Evolutionary conservation across 2,329 filamentous ascomycete species (phyloP).

Genomic region (Fusarium transvaalense): DNA sequence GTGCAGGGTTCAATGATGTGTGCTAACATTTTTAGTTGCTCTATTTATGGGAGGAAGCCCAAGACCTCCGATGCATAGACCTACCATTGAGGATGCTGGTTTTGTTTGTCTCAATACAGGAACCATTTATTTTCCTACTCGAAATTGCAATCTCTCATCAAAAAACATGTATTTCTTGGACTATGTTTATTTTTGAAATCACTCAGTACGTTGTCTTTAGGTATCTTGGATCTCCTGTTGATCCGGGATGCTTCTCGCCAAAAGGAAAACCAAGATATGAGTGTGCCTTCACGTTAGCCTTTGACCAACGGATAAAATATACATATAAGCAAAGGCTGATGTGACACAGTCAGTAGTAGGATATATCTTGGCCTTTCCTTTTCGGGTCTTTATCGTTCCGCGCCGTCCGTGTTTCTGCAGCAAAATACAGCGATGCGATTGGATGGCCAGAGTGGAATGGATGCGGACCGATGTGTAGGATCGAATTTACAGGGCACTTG

Average conservation of each 20-base stretch:
- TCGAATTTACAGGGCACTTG: background rate
- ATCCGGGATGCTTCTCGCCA: no score
- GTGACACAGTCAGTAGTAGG: background rate
- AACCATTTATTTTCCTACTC: no score
- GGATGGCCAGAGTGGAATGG: no score
- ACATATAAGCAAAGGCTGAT: no score
- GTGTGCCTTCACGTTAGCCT: no score
- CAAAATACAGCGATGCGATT: background rate
- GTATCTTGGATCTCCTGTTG: no score
- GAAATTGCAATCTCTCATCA: no score
- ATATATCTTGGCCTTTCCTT: background rate
- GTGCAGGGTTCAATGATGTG: accelerated
- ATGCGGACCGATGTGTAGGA: background rate
- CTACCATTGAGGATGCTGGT: accelerated
- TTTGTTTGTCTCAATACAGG: background rate
- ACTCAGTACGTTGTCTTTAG: no score
- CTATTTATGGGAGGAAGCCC: background rate
- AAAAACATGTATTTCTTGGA: no score
- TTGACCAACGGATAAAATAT: no score
- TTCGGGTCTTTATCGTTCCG: background rate
- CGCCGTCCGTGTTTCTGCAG: background rate
- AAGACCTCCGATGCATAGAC: background rate
- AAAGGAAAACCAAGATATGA: no score
- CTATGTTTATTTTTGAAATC: no score
- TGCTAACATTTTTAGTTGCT: background rate